These are phyloP conservation scores for Claviceps cyperi DNA, from an alignment of 2,329 filamentous ascomycete genomes.

Conservation along the genomic window DNA sequence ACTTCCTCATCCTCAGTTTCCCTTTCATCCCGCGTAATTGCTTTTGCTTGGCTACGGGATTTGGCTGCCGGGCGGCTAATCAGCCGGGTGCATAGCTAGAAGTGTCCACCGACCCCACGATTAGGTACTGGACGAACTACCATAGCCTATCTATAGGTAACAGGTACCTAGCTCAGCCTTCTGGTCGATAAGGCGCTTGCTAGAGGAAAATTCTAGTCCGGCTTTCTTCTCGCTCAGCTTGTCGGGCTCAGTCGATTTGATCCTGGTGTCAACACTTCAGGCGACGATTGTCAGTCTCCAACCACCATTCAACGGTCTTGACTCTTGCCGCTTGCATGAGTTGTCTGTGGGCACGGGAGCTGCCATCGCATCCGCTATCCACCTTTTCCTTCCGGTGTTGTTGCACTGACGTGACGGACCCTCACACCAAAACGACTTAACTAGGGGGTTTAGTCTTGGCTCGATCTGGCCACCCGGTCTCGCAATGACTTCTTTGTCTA, in stretches of 20 bases:
- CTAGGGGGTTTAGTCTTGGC: slow-evolving; percentile 1
- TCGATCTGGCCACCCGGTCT: slow-evolving; percentile 6
- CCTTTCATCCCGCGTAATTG: background rate
- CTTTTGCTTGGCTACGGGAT: background rate
- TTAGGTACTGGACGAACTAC: no score
- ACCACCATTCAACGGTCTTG: background rate
- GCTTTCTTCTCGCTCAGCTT: background rate
- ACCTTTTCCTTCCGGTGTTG: background rate
- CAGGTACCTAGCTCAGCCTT: background rate
- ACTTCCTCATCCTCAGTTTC: background rate
- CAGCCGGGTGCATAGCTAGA: background rate
- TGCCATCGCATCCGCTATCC: slow-evolving; percentile 1
- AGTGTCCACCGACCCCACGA: background rate
- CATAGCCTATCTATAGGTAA: no score
- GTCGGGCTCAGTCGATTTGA: background rate
- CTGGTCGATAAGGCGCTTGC: background rate
- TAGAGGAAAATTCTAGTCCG: background rate
- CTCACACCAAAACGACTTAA: background rate
- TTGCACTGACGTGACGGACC: background rate
- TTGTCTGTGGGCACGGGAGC: background rate
- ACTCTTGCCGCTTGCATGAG: background rate
- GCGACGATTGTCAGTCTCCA: background rate
- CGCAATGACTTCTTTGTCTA: slow-evolving; percentile 11
- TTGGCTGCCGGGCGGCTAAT: background rate
- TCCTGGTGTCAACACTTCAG: background rate